Evolutionary conservation across 768 basidiomycete species (phyloP).

Genomic region (Symmetrospora coprosmae): DNA sequence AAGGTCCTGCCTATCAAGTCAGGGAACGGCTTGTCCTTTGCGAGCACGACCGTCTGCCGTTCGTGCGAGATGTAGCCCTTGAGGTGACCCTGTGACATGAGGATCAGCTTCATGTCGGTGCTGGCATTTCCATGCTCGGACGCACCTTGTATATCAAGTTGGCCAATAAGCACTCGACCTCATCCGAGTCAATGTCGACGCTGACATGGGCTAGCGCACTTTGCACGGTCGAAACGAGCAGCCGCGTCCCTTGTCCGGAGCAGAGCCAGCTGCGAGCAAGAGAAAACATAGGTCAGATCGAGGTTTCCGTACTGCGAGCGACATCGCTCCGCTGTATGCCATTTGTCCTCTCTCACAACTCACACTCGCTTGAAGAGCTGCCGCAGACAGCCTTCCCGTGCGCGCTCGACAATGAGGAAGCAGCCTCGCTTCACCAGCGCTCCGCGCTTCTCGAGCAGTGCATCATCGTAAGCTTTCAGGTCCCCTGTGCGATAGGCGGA

Average conservation of each 20-base stretch:
- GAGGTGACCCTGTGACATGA: conserved; percentile 50
- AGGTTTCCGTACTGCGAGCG: not conserved
- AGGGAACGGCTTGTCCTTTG: conserved; percentile 44
- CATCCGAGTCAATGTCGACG: conserved; percentile 48
- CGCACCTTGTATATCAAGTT: conserved; percentile 75
- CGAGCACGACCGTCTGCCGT: conserved; percentile 85
- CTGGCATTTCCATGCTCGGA: not conserved
- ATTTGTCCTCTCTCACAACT: too few relatives aligned
- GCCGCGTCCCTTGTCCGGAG: not conserved
- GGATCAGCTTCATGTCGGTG: not conserved
- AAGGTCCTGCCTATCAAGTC: conserved; percentile 9
- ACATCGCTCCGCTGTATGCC: too few relatives aligned
- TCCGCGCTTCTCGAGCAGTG: conserved; percentile 53
- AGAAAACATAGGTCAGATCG: not conserved
- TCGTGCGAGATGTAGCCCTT: conserved; percentile 94
- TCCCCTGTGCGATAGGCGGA: conserved; percentile 62
- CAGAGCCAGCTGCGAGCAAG: not conserved
- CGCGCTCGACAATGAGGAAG: conserved; percentile 74
- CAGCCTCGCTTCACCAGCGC: conserved; percentile 72
- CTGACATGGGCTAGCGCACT: not conserved
- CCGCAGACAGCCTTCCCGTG: conserved; percentile 70
- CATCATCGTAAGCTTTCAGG: conserved; percentile 61
- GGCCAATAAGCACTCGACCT: conserved; percentile 59
- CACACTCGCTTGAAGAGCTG: conserved; percentile 51
- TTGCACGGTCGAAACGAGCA: conserved; percentile 7